phyloP scores from a whole-genome alignment of 2,329 filamentous ascomycete species.

The Neospermospora avenae region DNA sequence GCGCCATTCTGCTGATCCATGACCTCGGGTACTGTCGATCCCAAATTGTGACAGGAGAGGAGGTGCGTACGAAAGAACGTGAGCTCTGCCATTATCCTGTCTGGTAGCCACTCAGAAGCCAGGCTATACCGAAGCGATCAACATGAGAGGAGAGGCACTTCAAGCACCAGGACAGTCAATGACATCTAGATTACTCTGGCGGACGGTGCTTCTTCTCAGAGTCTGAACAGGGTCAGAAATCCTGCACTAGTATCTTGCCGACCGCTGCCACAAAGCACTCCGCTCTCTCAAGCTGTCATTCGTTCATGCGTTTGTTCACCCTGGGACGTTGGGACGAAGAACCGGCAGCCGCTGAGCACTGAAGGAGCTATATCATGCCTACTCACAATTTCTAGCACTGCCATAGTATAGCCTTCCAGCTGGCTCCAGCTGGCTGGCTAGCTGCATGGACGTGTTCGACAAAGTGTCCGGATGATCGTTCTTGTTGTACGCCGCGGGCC shows the following conservation, averaged over 20 bases:
- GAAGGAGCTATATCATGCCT: not conserved
- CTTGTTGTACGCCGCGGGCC: not conserved
- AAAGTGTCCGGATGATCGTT: conserved; percentile 16
- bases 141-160: not conserved
- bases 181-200: not conserved
- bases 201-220: not conserved
- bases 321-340: not conserved
- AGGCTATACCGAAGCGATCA: not conserved
- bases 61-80: conserved; percentile 13
- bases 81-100: not conserved
- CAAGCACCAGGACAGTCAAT: not conserved
- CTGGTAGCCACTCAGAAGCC: conserved; percentile 21
- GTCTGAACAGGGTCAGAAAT: not conserved
- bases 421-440: not conserved
- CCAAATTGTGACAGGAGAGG: conserved; percentile 29
- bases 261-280: not conserved
- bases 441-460: conserved; percentile 15
- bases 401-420: not conserved
- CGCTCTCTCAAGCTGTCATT: too few relatives aligned
- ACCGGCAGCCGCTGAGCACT: not conserved
- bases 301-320: not conserved
- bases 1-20: conserved; percentile 32
- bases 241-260: not conserved
- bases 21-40: conserved; percentile 34
- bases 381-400: not conserved